Conservation (phyloP, 257 asterid genomes). For the Gynochthodes officinalis region DNA sequence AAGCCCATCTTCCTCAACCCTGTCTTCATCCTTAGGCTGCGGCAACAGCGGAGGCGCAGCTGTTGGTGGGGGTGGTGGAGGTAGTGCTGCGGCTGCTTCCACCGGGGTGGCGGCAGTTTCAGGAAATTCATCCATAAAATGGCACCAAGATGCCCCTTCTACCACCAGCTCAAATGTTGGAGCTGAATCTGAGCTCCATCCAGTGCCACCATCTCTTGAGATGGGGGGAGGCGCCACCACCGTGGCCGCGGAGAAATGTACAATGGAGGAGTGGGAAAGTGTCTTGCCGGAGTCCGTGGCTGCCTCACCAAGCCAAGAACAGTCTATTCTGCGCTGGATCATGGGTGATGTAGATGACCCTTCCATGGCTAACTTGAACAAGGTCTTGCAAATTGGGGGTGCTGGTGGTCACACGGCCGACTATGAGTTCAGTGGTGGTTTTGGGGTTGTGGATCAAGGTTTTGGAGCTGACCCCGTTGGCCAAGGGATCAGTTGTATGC, state of each 20-base stretch:
- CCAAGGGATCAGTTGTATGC: conserved; percentile 37
- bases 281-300: conserved; percentile 66
- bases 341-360: conserved; percentile 95
- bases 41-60: conserved; percentile 36
- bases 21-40: conserved; percentile 71
- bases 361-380: conserved; percentile 55
- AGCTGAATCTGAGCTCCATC: conserved; percentile 54
- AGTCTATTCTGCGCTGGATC: conserved; percentile 71
- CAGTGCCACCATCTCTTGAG: conserved; percentile 56
- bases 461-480: conserved; percentile 37
- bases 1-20: conserved; percentile 79
- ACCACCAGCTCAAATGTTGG: conserved; percentile 78
- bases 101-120: conserved; percentile 88
- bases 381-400: conserved; percentile 51
- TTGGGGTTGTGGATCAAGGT: conserved; percentile 70
- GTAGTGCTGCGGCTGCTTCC: conserved; percentile 59
- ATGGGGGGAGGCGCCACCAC: conserved; percentile 30
- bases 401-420: conserved; percentile 39
- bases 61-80: conserved; percentile 37
- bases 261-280: conserved; percentile 89
- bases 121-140: conserved; percentile 62
- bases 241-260: conserved; percentile 46
- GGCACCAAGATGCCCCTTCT: conserved; percentile 76
- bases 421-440: conserved; percentile 51
- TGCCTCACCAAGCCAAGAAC: conserved; percentile 71